Evolutionary conservation across 129 eudicot species (phyloP).

Genomic region (Ambrosia artemisiifolia): DNA sequence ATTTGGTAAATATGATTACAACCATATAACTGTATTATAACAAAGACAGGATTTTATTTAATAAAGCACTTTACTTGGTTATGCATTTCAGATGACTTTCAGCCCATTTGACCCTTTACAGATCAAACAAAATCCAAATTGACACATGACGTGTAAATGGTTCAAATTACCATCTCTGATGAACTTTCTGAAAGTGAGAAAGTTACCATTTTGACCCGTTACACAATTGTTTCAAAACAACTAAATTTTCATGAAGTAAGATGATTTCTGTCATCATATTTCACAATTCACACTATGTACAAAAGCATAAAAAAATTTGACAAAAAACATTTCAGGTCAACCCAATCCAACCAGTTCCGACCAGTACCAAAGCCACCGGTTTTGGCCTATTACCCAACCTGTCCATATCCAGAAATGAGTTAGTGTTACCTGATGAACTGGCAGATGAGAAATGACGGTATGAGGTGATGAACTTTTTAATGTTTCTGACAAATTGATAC

Average conservation of each 20-base stretch:
- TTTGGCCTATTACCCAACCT: neutral
- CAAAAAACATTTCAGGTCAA: neutral
- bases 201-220: neutral
- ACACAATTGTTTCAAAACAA: neutral
- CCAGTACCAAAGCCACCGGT: neutral
- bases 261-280: neutral
- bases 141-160: neutral
- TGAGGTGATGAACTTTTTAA: conserved; percentile 85
- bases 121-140: no score
- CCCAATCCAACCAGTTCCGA: neutral
- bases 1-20: neutral
- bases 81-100: no score
- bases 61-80: no score
- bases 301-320: neutral
- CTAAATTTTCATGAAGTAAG: neutral
- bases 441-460: conserved; percentile 80
- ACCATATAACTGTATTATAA: no score
- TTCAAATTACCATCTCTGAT: neutral
- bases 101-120: no score
- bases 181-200: neutral
- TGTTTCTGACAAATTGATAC: conserved; percentile 82
- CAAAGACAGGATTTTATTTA: no score
- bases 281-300: neutral
- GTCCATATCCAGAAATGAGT: neutral
- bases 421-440: conserved; percentile 81